phyloP scores from a whole-genome alignment of 805 yeast species.

The Pichia californica region DNA sequence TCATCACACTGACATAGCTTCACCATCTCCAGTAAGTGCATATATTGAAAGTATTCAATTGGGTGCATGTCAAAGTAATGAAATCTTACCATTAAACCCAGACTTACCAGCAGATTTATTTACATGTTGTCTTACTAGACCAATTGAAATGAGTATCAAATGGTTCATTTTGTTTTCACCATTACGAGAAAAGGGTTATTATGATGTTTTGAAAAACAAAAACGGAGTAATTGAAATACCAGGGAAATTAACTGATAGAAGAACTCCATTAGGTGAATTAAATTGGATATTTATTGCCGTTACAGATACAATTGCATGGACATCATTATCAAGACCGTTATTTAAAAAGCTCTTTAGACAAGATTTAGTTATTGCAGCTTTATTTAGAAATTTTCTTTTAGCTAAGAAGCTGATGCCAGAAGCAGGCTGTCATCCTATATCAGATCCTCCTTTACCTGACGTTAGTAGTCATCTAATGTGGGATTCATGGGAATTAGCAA shows the following conservation, averaged over 20 bases:
- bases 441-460: slow-evolving; percentile 90
- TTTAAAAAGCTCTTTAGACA: slow-evolving; percentile 90
- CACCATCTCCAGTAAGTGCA: slow-evolving; percentile 58
- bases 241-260: slow-evolving; percentile 83
- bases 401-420: slow-evolving; percentile 94
- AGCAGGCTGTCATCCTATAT: slow-evolving; percentile 87
- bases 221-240: slow-evolving; percentile 68
- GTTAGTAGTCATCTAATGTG: slow-evolving; percentile 84
- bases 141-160: slow-evolving; percentile 86
- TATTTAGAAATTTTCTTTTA: slow-evolving; percentile 83
- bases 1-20: slow-evolving; percentile 40
- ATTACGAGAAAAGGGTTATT: slow-evolving; percentile 43
- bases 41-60: slow-evolving; percentile 86
- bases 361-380: slow-evolving; percentile 93
- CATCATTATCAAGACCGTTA: slow-evolving; percentile 76
- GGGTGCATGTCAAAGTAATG: slow-evolving; percentile 87
- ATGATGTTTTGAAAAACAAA: slow-evolving; percentile 40
- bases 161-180: slow-evolving; percentile 89
- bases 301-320: slow-evolving; percentile 98
- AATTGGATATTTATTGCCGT: slow-evolving; percentile 98
- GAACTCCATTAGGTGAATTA: slow-evolving; percentile 93
- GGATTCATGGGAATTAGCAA: slow-evolving; percentile 97
- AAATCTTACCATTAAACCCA: slow-evolving; percentile 85
- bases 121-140: slow-evolving; percentile 92
- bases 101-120: slow-evolving; percentile 93